Percentiles rank a stretch among this genome's conserved stretches.
Conservation (phyloP, 441 rosid species). For the Croton laevigatus region DNA sequence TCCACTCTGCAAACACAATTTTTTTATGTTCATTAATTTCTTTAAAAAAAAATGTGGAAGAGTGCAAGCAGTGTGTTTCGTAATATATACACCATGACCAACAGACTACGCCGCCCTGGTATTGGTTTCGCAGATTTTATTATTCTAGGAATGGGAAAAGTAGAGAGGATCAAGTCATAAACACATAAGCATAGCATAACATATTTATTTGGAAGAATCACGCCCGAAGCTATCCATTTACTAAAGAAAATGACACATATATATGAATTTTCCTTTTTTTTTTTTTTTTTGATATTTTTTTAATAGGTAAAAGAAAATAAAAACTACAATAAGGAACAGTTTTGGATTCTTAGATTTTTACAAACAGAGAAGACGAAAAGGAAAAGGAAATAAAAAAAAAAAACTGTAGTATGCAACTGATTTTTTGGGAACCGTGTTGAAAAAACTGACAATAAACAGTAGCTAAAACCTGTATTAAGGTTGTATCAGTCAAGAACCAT, state of each 20-base stretch:
- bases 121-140: too few species aligned
- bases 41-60: too few species aligned
- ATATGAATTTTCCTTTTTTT: neutral
- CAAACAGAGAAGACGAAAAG: neutral
- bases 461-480: slow-evolving; percentile 26
- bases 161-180: slow-evolving; percentile 19
- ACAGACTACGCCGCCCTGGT: too few species aligned
- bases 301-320: neutral
- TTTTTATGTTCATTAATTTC: too few species aligned
- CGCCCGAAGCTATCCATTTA: slow-evolving; percentile 20
- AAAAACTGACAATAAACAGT: slow-evolving; percentile 31
- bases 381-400: neutral
- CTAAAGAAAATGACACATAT: neutral
- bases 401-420: slow-evolving; percentile 20
- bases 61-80: too few species aligned
- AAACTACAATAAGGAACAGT: slow-evolving; percentile 1
- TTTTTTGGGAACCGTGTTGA: slow-evolving; percentile 41
- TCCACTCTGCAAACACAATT: slow-evolving; percentile 55
- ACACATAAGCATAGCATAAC: slow-evolving; percentile 8
- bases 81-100: too few species aligned
- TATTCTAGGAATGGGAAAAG: too few species aligned
- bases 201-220: slow-evolving; percentile 7
- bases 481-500: slow-evolving; percentile 29
- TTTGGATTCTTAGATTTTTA: slow-evolving; percentile 13
- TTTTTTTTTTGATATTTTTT: too few species aligned